phyloP scores from a whole-genome alignment of 257 asterid species.

The Primulina huaijiensis region DNA sequence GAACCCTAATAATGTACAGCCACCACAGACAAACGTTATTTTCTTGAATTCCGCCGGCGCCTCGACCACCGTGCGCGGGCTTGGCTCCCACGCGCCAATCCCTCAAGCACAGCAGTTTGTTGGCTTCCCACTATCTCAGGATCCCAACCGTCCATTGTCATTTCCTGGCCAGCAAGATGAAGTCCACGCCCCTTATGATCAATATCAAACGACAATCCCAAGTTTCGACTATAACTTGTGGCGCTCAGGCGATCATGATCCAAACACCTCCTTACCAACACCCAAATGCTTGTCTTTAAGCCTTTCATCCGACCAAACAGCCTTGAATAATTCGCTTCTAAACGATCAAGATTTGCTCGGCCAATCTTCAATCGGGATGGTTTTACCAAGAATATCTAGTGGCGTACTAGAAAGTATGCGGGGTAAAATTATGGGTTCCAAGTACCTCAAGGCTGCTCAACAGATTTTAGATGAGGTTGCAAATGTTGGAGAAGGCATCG shows the following conservation, averaged over 20 bases:
- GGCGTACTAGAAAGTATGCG: not conserved
- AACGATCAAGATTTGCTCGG: conserved; percentile 21
- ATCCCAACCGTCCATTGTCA: too few relatives aligned
- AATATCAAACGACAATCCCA: conserved; percentile 25
- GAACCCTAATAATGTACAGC: too few relatives aligned
- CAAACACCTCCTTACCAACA: conserved; percentile 14
- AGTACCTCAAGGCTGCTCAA: conserved; percentile 61
- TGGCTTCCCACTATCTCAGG: conserved; percentile 19
- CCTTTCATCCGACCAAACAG: conserved; percentile 48
- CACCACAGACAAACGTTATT: conserved; percentile 26
- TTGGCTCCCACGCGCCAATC: conserved; percentile 36
- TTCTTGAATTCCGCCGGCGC: conserved; percentile 32
- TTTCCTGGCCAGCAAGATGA: too few relatives aligned
- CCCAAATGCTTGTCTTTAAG: conserved; percentile 59
- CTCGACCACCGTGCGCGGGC: not conserved
- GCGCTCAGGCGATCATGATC: not conserved
- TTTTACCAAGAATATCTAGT: conserved; percentile 29
- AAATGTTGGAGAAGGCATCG: conserved; percentile 35
- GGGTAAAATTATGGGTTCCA: conserved; percentile 43
- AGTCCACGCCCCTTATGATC: conserved; percentile 19
- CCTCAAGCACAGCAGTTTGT: conserved; percentile 37
- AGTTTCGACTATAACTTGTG: conserved; percentile 33
- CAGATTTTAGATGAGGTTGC: conserved; percentile 67
- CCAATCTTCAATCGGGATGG: conserved; percentile 19
- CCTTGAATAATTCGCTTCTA: not conserved